These are phyloP conservation scores for Ogataea paradorogensis DNA, from an alignment of 805 yeast genomes.

Conservation along the genomic window DNA sequence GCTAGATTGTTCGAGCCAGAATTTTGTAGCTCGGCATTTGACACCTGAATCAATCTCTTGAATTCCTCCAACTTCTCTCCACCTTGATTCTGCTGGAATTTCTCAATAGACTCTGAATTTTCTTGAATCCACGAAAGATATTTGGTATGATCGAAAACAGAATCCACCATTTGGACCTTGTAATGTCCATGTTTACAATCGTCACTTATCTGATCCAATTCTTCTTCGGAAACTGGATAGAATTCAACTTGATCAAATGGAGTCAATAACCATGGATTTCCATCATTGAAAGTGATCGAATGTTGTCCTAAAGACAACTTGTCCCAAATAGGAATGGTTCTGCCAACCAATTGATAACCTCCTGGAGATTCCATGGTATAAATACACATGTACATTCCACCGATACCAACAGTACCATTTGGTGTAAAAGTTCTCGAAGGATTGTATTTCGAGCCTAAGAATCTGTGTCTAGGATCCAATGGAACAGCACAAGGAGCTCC, in stretches of 20 bases:
- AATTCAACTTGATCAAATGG: constrained; percentile 95
- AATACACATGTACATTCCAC: constrained; percentile 98
- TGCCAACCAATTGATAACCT: constrained; percentile 94
- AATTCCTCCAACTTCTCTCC: constrained; percentile 86
- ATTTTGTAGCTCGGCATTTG: constrained; percentile 68
- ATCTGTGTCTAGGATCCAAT: constrained; percentile 91
- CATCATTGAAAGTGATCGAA: constrained; percentile 39
- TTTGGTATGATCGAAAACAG: constrained; percentile 77
- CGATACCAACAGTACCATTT: constrained; percentile 95
- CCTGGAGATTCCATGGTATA: constrained; percentile 99
- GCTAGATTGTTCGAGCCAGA: constrained; percentile 45
- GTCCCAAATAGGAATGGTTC: constrained; percentile 98
- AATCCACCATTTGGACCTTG: constrained; percentile 68
- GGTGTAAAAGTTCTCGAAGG: constrained; percentile 97
- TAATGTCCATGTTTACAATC: constrained; percentile 80
- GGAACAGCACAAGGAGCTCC: constrained; percentile 99
- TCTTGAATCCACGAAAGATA: constrained; percentile 77
- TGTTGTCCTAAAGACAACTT: constrained; percentile 76
- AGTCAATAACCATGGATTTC: constrained; percentile 82
- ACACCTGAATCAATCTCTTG: constrained; percentile 73
- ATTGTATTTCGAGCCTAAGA: constrained; percentile 90
- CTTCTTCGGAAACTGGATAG: constrained; percentile 86
- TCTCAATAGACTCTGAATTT: constrained; percentile 68
- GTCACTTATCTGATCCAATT: constrained; percentile 66
- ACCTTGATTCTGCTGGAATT: constrained; percentile 62